Evolutionary conservation across 495 filamentous ascomycete genomes (phyloP).

Genomic region (Neurospora terricola): DNA sequence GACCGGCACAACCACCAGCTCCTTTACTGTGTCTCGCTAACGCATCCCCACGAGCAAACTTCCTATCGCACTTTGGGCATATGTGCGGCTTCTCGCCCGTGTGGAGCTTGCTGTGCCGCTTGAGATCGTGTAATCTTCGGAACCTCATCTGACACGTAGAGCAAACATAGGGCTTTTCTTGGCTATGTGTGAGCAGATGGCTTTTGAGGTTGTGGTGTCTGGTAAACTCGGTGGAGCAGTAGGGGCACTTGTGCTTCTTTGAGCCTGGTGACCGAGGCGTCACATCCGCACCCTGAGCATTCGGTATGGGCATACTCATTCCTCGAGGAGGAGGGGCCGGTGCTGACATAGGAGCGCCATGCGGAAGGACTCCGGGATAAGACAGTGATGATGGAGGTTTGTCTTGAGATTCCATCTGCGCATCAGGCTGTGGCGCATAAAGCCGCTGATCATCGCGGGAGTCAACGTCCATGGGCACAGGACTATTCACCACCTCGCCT

Average conservation of each 20-base stretch:
- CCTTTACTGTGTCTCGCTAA: conserved; percentile 92
- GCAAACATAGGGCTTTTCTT: conserved; percentile 95
- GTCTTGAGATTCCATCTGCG: conserved; percentile 32
- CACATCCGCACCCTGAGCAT: conserved; percentile 44
- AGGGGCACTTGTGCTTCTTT: conserved; percentile 93
- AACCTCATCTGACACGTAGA: conserved; percentile 83
- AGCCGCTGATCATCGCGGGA: conserved; percentile 19
- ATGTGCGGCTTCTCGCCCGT: conserved; percentile 93
- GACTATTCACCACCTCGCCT: conserved; percentile 30
- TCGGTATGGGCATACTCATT: conserved; percentile 66
- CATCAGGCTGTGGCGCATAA: conserved; percentile 32
- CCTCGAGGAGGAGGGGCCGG: conserved; percentile 47
- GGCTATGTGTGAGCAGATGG: conserved; percentile 93
- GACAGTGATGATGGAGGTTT: conserved; percentile 34
- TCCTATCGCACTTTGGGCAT: conserved; percentile 84
- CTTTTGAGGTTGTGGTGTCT: conserved; percentile 98
- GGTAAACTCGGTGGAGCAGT: conserved; percentile 94
- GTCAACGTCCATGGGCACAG: conserved; percentile 35
- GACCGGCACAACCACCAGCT: conserved; percentile 87
- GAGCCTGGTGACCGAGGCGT: conserved; percentile 41
- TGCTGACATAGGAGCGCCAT: conserved; percentile 26
- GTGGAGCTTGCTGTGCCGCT: conserved; percentile 91
- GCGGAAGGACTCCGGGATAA: conserved; percentile 33
- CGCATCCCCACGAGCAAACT: conserved; percentile 92
- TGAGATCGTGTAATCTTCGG: conserved; percentile 86